Percentiles rank a stretch among this genome's conserved stretches.
Evolutionary conservation across 2,329 filamentous ascomycete genomes (phyloP).

Genomic region (Beauveria varroae): DNA sequence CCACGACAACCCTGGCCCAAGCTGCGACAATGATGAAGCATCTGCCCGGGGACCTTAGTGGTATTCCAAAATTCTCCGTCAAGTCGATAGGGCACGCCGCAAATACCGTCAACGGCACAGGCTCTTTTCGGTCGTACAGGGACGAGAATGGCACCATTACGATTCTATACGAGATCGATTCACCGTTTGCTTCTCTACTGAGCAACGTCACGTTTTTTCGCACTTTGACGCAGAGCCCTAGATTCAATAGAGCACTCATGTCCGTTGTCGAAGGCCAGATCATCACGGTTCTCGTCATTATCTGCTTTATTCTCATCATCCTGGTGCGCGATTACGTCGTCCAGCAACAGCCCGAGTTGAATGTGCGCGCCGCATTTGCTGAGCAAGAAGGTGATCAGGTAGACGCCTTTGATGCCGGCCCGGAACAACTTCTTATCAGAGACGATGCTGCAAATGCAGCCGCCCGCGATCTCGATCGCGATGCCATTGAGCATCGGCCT

Average conservation of each 20-base stretch:
- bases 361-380: conserved; percentile 63
- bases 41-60: neutral
- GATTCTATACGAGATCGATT: neutral
- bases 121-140: neutral
- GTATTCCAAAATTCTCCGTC: neutral
- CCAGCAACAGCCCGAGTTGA: conserved; percentile 90
- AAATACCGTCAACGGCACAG: neutral
- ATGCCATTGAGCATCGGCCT: neutral
- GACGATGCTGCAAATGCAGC: neutral
- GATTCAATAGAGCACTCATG: conserved; percentile 71
- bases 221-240: conserved; percentile 59
- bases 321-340: conserved; percentile 96
- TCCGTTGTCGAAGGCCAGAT: conserved; percentile 86
- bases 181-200: conserved; percentile 35
- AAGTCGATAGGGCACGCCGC: neutral
- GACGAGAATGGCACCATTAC: conserved; percentile 9
- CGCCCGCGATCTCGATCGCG: neutral
- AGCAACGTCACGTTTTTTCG: conserved; percentile 50
- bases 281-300: conserved; percentile 84
- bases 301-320: conserved; percentile 95
- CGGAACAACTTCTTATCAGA: neutral
- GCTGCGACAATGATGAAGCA: conserved; percentile 6
- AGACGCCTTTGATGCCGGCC: conserved; percentile 18
- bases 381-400: conserved; percentile 20
- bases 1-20: conserved; percentile 5